These are phyloP conservation scores for Metarhizium robertsii DNA, from an alignment of 2,329 filamentous ascomycete species.

Conservation along the genomic window DNA sequence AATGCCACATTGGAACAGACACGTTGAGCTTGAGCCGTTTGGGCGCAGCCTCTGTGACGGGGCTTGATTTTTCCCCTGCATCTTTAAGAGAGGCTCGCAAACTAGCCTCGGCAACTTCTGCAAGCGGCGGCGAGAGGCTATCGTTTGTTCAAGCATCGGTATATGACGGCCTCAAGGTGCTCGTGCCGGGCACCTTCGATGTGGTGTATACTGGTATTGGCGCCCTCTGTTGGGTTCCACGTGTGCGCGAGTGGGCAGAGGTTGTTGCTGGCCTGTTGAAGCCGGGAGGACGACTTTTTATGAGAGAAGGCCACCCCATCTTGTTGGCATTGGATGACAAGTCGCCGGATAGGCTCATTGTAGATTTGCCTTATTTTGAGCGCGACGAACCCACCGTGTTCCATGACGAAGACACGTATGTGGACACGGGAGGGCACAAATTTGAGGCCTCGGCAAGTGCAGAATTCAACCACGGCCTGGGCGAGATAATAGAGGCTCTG, in stretches of 20 bases:
- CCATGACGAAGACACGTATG: conserved; percentile 6
- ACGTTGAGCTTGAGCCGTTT: conserved; percentile 8
- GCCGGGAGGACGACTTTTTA: conserved; percentile 8
- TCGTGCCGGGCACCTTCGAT: conserved; percentile 2
- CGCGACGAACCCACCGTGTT: conserved; percentile 3
- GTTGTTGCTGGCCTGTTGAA: conserved; percentile 7
- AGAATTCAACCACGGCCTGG: conserved; percentile 9
- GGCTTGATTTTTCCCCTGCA: too few species aligned
- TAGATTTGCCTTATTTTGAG: conserved; percentile 11
- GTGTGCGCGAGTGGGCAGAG: conserved; percentile 5
- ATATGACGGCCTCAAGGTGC: background rate
- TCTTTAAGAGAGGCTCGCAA: too few species aligned
- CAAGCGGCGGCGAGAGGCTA: too few species aligned
- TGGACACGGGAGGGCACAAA: background rate
- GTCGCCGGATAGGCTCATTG: conserved; percentile 3
- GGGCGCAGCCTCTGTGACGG: conserved; percentile 1
- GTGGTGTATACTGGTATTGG: conserved; percentile 11
- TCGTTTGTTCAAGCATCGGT: too few species aligned
- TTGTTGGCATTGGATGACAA: conserved; percentile 2
- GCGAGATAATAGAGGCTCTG: conserved; percentile 7
- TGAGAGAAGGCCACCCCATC: conserved; percentile 9
- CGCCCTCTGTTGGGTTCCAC: conserved; percentile 9
- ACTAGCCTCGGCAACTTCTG: too few species aligned
- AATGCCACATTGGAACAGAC: conserved; percentile 12
- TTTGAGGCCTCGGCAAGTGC: background rate